Evolutionary conservation across 192 early-diverging fungal genomes (phyloP), one percentile per base, ranked within the genome.

Genomic region (Mortierella alpina): DNA sequence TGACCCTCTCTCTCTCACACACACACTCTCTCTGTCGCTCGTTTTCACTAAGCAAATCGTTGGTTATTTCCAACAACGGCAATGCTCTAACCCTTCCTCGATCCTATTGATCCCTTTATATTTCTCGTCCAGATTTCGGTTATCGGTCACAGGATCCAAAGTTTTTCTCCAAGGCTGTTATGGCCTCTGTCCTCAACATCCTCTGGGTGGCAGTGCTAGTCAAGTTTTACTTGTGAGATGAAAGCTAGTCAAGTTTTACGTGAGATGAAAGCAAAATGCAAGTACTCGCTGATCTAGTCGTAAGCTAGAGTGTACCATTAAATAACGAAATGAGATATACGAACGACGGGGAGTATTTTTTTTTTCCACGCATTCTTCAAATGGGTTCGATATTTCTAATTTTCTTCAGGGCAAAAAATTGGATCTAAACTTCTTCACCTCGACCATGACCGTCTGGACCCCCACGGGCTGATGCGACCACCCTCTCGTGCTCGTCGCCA

Each of bases 371-470:
- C n/a, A n/a, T n/a, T n/a, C n/a, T n/a, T n/a, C n/a, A n/a, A n/a
- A n/a, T n/a, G n/a, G n/a, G n/a, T n/a, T n/a, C n/a, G n/a, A n/a
- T n/a, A n/a, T n/a, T n/a, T n/a, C n/a, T n/a, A n/a, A n/a, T n/a
- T n/a, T 63, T 51, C 20, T 18, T 61, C 46, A 80, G 5, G 77
- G 77, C 31, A 80, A 90, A 80, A 91, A 91, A 49, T 86, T 89
- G 57, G 87, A 90, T 65, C 88, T 83, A 75, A 93, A 98, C 84
- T 96, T 97, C 84, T 98, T 99, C 72, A 98, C 93, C 74, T 98
- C 98, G 0, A 96, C 93, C 93, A 98, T 94, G 14, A 99, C 94
- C 17, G 90, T 95, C 70, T 99, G 96, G 49, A 97, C 82, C 47
- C 93, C 94, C 0, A 98, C 92, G 9, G 98, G 97, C 59, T 91